Evolutionary conservation across 176 grass and related monocot species (phyloP).

Genomic region (Neostapfia colusana): DNA sequence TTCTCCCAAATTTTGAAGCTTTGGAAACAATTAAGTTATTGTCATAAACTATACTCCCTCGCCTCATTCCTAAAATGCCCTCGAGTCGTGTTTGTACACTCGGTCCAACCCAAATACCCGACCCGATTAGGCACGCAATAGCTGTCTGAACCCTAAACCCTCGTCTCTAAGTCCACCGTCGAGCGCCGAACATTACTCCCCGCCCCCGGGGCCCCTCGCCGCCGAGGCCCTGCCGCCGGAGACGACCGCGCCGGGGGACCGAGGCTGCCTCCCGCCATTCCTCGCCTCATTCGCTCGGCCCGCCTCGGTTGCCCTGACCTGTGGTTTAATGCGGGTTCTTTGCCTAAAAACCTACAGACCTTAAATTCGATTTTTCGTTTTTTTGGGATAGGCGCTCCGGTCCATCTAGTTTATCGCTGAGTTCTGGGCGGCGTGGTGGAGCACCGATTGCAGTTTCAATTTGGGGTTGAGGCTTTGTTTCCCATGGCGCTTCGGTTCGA

Average conservation of each 20-base stretch:
- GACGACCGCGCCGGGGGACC: too few relatives aligned
- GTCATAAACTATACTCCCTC: too few relatives aligned
- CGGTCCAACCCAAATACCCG: not conserved
- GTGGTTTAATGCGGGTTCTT: not conserved
- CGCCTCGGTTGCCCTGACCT: not conserved
- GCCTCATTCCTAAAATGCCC: not conserved
- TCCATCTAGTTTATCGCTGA: not conserved
- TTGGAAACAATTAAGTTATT: too few relatives aligned
- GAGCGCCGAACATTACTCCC: not conserved
- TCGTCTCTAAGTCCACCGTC: not conserved
- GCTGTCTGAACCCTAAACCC: slow-evolving; percentile 12
- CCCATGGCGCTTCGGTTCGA: slow-evolving; percentile 76
- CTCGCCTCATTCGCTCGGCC: too few relatives aligned
- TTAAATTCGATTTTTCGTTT: not conserved
- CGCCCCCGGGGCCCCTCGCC: too few relatives aligned
- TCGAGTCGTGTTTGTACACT: not conserved
- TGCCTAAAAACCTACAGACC: not conserved
- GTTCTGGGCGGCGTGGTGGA: not conserved
- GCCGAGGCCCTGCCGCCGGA: not conserved
- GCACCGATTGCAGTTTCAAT: slow-evolving; percentile 2
- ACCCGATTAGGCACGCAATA: not conserved
- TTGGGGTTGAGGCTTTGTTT: not conserved
- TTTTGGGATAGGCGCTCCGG: not conserved
- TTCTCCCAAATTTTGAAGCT: too few relatives aligned
- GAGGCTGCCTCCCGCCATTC: not conserved